These are phyloP conservation scores for Rhododendron simsii DNA, from an alignment of 148 eudicot genomes.

Conservation along the genomic window DNA sequence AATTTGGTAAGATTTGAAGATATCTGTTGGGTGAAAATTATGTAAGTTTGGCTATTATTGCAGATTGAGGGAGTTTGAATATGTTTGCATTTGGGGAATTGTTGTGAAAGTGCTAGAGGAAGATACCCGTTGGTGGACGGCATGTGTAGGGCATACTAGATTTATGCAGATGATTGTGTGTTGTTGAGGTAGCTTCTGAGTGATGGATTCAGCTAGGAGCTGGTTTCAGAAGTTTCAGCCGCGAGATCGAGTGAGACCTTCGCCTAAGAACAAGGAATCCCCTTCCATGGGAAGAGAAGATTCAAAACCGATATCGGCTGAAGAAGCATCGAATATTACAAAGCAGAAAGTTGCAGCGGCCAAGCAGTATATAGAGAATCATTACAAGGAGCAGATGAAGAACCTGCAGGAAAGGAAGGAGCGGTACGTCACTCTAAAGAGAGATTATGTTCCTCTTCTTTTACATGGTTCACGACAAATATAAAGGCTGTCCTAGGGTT, in stretches of 20 bases:
- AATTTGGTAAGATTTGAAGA: not conserved
- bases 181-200: conserved; percentile 20
- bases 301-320: conserved; percentile 42
- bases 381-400: conserved; percentile 99
- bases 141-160: not conserved
- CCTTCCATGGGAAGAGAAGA: conserved; percentile 50
- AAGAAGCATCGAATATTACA: conserved; percentile 76
- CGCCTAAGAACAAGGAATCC: conserved; percentile 62
- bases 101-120: not conserved
- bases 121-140: not conserved
- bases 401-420: conserved; percentile 92
- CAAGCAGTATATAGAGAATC: conserved; percentile 96
- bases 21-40: not conserved
- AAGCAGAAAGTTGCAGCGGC: conserved; percentile 93
- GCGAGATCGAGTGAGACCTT: conserved; percentile 62
- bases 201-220: conserved; percentile 88
- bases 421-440: conserved; percentile 43
- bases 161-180: conserved; percentile 4
- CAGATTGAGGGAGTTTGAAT: conserved; percentile 1
- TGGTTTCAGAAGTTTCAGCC: conserved; percentile 93
- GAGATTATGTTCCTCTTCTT: not conserved
- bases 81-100: not conserved
- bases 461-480: not conserved
- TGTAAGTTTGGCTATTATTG: not conserved
- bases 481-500: not conserved